Base-by-base conservation (phyloP, 2,329 filamentous ascomycete species). In the Shiraia sp. region DNA sequence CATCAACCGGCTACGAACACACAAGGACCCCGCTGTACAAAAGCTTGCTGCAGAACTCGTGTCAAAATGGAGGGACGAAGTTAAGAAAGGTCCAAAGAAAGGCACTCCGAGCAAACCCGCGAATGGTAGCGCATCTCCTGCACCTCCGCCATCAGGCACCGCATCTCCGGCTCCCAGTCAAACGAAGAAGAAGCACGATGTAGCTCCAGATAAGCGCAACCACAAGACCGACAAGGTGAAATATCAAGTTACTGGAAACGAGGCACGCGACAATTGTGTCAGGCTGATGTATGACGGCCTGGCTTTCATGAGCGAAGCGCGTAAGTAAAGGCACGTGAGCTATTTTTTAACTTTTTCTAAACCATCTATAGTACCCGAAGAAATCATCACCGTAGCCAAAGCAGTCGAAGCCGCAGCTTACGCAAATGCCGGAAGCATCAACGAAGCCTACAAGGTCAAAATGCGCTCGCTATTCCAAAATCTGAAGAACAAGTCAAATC, bases 281-380 rank as follows among this genome's bases (percentile, higher is more conserved):
- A 90, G 90, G 35, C 80, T 99, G 30, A 81, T 99, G 69, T 99
- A 97, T 75, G 93, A 99, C 61, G 93, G 91, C 12, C 79, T 99
- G 50, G 90, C 87, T 32, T 80, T 83, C 42, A 86, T 87, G 68
- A 82, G 87, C 19, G 66, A 75, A 48, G 75, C 76, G 36, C 49
- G 72, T 75, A 64, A 56, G 72, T 63, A 24, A 14, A 13, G 5
- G 12, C 36, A 32, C 15, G 2, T 26, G 16, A 26, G 10, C 14
- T 16, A n/a, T 39, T 15, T 16, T 64, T 61, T 12, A 28, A 8
- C 13, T 30, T 31, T 14, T 34, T n/a, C 49, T 60, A 42, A 61
- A 39, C 25, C 46, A 28, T 42, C 19, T 4, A 37, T 39, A 74
- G 62, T 77, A 8, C 76, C 88, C 17, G 83, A 84, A 39, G 77